Percentiles rank a stretch among this genome's conserved stretches.
These are phyloP conservation scores for Stentor roeselii DNA, from an alignment of 73 alveolate genomes.

Conservation along the genomic window DNA sequence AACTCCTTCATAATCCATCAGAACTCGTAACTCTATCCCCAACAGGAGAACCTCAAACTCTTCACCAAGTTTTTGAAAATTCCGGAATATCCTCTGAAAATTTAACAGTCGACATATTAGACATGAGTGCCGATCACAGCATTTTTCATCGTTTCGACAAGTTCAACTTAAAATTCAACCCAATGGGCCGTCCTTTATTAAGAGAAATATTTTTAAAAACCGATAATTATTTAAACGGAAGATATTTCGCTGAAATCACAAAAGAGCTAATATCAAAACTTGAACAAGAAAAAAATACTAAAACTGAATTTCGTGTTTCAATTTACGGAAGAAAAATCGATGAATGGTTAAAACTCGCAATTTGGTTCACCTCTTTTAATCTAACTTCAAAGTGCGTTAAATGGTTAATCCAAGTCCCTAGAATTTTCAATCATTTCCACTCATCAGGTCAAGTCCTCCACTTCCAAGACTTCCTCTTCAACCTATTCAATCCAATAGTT, in stretches of 20 bases:
- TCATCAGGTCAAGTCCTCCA: constrained; percentile 45
- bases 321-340: constrained; percentile 57
- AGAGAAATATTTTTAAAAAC: constrained; percentile 65
- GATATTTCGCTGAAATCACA: constrained; percentile 58
- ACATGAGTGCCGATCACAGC: constrained; percentile 54
- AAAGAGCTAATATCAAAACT: constrained; percentile 31
- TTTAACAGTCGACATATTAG: neutral
- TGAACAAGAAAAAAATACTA: constrained; percentile 36
- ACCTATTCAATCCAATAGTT: constrained; percentile 33
- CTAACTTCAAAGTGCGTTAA: constrained; percentile 46
- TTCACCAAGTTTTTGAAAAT: constrained; percentile 1
- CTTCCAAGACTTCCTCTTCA: constrained; percentile 63
- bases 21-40: constrained; percentile 50
- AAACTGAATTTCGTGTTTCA: constrained; percentile 65
- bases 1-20: constrained; percentile 38
- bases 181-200: constrained; percentile 47
- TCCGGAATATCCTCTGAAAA: neutral
- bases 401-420: constrained; percentile 73
- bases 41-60: no score
- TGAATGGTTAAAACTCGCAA: constrained; percentile 65
- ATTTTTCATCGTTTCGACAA: constrained; percentile 62
- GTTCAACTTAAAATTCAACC: constrained; percentile 64
- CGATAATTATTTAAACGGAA: constrained; percentile 66
- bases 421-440: constrained; percentile 57
- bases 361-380: constrained; percentile 53